Percentiles rank a stretch among this genome's conserved stretches.
Conservation (phyloP, 139 green algal genomes). For the Nannochloris sp. region DNA sequence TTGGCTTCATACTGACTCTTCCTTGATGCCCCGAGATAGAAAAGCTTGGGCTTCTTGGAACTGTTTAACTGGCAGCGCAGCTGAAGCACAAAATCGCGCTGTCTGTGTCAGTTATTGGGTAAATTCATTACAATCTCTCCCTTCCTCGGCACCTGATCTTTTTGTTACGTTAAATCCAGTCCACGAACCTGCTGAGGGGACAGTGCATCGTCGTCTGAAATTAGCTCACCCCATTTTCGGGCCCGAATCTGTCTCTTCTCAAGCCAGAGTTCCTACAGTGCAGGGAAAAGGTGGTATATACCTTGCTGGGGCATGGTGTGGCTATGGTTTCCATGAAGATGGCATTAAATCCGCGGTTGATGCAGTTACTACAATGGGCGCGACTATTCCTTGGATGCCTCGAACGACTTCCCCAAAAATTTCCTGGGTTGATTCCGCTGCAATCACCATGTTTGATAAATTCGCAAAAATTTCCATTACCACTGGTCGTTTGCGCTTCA, state of each 20-base stretch:
- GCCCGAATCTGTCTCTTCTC: slow-evolving; percentile 41
- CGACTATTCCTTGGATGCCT: slow-evolving; percentile 46
- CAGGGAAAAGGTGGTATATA: slow-evolving; percentile 51
- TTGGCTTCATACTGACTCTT: slow-evolving; percentile 76
- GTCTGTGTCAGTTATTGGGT: slow-evolving; percentile 92
- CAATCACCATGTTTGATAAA: slow-evolving; percentile 37
- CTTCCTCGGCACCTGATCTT: slow-evolving; percentile 48
- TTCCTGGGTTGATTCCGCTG: slow-evolving; percentile 13
- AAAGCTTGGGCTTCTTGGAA: slow-evolving; percentile 88
- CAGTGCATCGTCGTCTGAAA: slow-evolving; percentile 39
- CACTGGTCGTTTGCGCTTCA: slow-evolving; percentile 59
- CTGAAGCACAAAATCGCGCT: slow-evolving; percentile 2
- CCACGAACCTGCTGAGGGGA: slow-evolving; percentile 36
- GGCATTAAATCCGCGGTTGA: slow-evolving; percentile 71
- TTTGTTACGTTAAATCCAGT: slow-evolving; percentile 94
- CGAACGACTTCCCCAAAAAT: slow-evolving; percentile 58
- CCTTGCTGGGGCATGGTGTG: slow-evolving; percentile 70
- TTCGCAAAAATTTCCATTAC: slow-evolving; percentile 53
- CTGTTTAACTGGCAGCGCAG: slow-evolving; percentile 46
- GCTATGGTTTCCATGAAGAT: slow-evolving; percentile 97
- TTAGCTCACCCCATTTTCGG: slow-evolving; percentile 80
- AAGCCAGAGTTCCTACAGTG: slow-evolving; percentile 28
- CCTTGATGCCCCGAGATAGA: slow-evolving; percentile 68
- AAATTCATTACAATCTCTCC: slow-evolving; percentile 80
- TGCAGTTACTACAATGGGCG: slow-evolving; percentile 37